Conservation (phyloP, 2,329 filamentous ascomycete genomes). For the Fusarium poae region DNA sequence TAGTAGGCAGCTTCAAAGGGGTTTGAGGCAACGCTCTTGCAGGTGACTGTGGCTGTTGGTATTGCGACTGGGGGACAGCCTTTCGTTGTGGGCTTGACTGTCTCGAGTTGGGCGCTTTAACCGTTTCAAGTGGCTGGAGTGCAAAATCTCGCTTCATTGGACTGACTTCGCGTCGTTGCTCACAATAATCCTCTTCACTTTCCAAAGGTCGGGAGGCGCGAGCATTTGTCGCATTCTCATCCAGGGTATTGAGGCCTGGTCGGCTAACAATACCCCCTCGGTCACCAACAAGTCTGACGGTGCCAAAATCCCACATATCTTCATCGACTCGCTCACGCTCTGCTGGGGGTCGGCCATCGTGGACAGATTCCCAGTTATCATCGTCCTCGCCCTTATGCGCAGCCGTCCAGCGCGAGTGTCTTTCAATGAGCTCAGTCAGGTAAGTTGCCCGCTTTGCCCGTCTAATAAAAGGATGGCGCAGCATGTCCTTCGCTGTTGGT, state of each 20-base stretch:
- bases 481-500: slow-evolving; percentile 85
- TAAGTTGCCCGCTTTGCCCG: slow-evolving; percentile 97
- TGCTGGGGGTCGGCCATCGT: slow-evolving; percentile 64
- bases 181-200: slow-evolving; percentile 63
- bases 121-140: slow-evolving; percentile 64
- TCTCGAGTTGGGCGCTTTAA: slow-evolving; percentile 67
- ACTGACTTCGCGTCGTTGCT: slow-evolving; percentile 63
- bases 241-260: slow-evolving; percentile 77
- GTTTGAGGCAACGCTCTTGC: slow-evolving; percentile 69
- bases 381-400: slow-evolving; percentile 80
- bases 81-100: slow-evolving; percentile 72
- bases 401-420: slow-evolving; percentile 87
- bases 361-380: slow-evolving; percentile 67
- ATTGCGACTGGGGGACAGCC: slow-evolving; percentile 57
- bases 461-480: slow-evolving; percentile 91
- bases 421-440: slow-evolving; percentile 93
- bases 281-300: slow-evolving; percentile 83
- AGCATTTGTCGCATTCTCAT: slow-evolving; percentile 84
- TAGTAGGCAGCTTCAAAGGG: slow-evolving; percentile 49
- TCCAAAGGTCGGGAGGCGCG: slow-evolving; percentile 70
- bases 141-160: slow-evolving; percentile 66
- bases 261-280: slow-evolving; percentile 68
- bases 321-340: slow-evolving; percentile 74
- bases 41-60: slow-evolving; percentile 59
- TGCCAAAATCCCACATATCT: slow-evolving; percentile 99